These are phyloP conservation scores for Lenzites betulinus DNA, from an alignment of 768 basidiomycete genomes.

Conservation along the genomic window DNA sequence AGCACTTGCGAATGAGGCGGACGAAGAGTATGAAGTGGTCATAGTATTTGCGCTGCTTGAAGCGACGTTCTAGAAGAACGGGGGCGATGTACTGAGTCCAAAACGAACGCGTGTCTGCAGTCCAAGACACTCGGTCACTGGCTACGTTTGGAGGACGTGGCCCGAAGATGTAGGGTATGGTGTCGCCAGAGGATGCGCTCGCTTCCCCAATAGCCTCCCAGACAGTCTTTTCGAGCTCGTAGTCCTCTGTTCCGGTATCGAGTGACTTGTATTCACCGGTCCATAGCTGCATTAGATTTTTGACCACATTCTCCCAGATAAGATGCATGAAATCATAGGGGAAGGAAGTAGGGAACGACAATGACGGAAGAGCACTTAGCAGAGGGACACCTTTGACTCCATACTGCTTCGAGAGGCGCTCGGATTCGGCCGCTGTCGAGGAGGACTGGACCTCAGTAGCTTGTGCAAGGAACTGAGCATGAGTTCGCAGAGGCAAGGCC, in stretches of 20 bases:
- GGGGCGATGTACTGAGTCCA: conserved; percentile 30
- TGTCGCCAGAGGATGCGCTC: conserved; percentile 14
- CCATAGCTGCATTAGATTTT: conserved; percentile 27
- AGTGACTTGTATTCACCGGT: conserved; percentile 27
- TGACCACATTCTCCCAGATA: conserved; percentile 28
- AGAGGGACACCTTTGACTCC: neutral
- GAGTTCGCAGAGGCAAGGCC: no score
- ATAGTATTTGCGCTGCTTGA: conserved; percentile 26
- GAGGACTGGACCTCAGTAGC: no score
- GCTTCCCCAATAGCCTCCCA: conserved; percentile 29
- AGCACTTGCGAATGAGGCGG: no score
- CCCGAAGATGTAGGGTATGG: conserved; percentile 26
- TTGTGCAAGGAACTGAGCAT: no score
- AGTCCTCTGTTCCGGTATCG: conserved; percentile 15
- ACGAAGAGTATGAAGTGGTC: neutral
- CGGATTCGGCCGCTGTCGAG: no score
- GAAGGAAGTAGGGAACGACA: conserved; percentile 25
- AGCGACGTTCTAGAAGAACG: conserved; percentile 22
- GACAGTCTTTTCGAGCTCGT: conserved; percentile 9
- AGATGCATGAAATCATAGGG: conserved; percentile 34
- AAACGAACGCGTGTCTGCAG: conserved; percentile 30
- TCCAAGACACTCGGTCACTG: conserved; percentile 19
- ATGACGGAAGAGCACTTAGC: conserved; percentile 8
- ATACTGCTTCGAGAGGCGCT: no score
- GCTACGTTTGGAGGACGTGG: conserved; percentile 21